These are phyloP conservation scores for Abrus precatorius DNA, from an alignment of 306 rosid species.

Conservation along the genomic window DNA sequence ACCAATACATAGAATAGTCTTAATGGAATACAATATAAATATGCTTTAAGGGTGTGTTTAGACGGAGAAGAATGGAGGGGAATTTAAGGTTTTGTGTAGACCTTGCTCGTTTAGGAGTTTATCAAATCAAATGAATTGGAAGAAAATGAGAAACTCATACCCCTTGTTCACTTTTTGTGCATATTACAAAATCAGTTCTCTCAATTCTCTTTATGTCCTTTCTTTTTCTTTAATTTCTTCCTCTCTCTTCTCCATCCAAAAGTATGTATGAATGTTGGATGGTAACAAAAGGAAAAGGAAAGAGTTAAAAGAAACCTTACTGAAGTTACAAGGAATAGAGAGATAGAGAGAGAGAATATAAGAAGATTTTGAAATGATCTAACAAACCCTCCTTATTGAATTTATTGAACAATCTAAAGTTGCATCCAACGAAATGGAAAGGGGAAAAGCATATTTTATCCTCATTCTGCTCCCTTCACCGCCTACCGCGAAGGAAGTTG, in stretches of 20 bases:
- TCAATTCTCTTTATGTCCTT: not conserved
- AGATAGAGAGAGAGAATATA: too few species aligned
- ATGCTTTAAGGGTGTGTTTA: not conserved
- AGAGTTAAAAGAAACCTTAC: not conserved
- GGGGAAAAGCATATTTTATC: too few species aligned
- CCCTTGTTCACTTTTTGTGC: not conserved
- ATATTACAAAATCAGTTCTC: slow-evolving; percentile 2
- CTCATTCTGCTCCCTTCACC: not conserved
- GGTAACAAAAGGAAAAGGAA: not conserved
- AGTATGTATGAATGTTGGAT: not conserved
- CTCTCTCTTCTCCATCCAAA: slow-evolving; percentile 11
- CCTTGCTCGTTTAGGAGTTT: not conserved
- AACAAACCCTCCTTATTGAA: not conserved
- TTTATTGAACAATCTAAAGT: too few species aligned
- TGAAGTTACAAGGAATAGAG: too few species aligned
- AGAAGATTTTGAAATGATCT: not conserved
- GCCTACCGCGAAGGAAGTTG: not conserved
- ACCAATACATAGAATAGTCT: not conserved
- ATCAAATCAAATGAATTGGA: not conserved
- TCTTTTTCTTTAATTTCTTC: not conserved
- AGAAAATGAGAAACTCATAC: not conserved
- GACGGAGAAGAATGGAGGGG: not conserved
- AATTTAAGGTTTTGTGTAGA: slow-evolving; percentile 1
- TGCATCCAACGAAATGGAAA: too few species aligned
- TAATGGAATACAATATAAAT: not conserved